These are phyloP conservation scores for Elongisporangium prolatum DNA, from an alignment of 352 stramenopile genomes.

Conservation along the genomic window DNA sequence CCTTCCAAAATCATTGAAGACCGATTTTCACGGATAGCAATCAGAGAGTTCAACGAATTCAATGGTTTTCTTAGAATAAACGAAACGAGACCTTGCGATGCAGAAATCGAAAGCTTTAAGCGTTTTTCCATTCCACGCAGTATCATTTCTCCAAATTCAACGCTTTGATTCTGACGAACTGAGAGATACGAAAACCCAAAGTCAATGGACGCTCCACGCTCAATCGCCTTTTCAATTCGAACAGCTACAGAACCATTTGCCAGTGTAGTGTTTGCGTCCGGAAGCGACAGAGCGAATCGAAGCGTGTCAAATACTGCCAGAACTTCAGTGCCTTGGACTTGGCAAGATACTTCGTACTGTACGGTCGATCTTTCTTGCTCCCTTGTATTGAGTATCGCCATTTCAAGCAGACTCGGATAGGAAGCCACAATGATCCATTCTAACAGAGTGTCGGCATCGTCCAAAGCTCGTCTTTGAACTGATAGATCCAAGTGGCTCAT, in stretches of 20 bases:
- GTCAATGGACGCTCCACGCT: slow-evolving; percentile 8
- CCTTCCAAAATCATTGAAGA: slow-evolving; percentile 9
- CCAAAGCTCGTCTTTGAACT: slow-evolving; percentile 1
- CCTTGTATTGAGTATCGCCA: neutral
- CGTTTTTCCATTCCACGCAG: slow-evolving; percentile 8
- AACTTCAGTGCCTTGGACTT: slow-evolving; percentile 2
- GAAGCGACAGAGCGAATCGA: slow-evolving; percentile 7
- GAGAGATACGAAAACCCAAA: slow-evolving; percentile 11
- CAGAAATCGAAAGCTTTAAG: slow-evolving; percentile 1
- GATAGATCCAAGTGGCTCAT: slow-evolving; percentile 1
- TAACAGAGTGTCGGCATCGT: neutral
- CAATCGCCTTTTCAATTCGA: slow-evolving; percentile 2
- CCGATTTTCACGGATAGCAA: slow-evolving; percentile 5
- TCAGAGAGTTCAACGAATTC: neutral
- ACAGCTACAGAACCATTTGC: slow-evolving; percentile 4
- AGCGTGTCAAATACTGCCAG: slow-evolving; percentile 8
- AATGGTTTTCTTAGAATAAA: neutral
- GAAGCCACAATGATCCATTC: slow-evolving; percentile 6
- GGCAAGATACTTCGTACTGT: slow-evolving; percentile 4
- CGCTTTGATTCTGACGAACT: slow-evolving; percentile 5
- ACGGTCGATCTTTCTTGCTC: neutral
- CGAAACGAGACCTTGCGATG: neutral
- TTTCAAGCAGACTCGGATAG: neutral
- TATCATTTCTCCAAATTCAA: slow-evolving; percentile 8
- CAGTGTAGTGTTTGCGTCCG: slow-evolving; percentile 1